Conservation (phyloP, 371 early-diverging fungal genomes). For the Dichotomocladium elegans region DNA sequence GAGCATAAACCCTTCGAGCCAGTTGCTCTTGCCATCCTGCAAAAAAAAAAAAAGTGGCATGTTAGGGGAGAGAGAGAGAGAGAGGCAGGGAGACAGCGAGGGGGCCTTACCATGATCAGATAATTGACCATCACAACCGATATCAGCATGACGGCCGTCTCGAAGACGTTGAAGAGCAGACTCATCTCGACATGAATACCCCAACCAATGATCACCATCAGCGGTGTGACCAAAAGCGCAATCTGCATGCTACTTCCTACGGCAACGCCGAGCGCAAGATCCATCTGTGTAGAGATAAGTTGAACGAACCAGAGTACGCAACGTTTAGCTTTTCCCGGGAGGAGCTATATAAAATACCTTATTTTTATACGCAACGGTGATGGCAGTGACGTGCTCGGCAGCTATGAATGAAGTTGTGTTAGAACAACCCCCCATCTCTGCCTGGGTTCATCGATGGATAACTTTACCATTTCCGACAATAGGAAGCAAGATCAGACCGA, state of each 20-base stretch:
- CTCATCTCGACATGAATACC: conserved; percentile 70
- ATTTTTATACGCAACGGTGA: conserved; percentile 75
- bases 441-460: neutral
- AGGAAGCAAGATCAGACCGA: conserved; percentile 82
- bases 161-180: conserved; percentile 76
- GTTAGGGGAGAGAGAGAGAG: too few relatives aligned
- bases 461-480: conserved; percentile 71
- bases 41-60: neutral
- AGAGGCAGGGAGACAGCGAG: too few relatives aligned
- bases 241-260: conserved; percentile 89
- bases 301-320: too few relatives aligned
- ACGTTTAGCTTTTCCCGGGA: too few relatives aligned
- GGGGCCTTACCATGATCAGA: conserved; percentile 56
- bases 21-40: conserved; percentile 72
- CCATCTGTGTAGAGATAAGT: conserved; percentile 50
- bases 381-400: conserved; percentile 80
- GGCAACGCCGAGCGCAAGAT: conserved; percentile 82
- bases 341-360: too few relatives aligned
- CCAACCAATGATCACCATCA: conserved; percentile 88
- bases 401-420: conserved; percentile 10
- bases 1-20: conserved; percentile 84
- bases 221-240: conserved; percentile 81
- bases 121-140: conserved; percentile 84
- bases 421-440: too few relatives aligned
- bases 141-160: conserved; percentile 77